A percentile compares a stretch with the other conserved stretches of the same genome.
phyloP scores from a whole-genome alignment of 306 rosid genomes.

The Ormosia emarginata region DNA sequence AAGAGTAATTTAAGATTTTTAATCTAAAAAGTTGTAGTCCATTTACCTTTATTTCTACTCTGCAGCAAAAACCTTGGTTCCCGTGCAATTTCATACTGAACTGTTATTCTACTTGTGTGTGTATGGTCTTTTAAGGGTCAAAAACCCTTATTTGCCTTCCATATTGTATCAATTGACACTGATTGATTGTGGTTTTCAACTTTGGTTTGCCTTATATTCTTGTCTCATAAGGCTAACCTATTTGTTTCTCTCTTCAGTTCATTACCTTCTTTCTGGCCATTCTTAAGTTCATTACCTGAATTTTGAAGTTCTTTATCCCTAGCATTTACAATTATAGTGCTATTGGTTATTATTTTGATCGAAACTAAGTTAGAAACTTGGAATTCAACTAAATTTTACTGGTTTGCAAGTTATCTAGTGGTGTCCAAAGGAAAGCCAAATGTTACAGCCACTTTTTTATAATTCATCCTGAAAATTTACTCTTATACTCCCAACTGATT shows the following conservation, averaged over 20 bases:
- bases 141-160: neutral
- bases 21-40: neutral
- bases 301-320: neutral
- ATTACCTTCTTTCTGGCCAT: neutral
- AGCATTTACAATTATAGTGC: neutral
- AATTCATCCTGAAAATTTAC: neutral
- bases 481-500: neutral
- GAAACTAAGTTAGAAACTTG: neutral
- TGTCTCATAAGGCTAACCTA: neutral
- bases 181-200: neutral
- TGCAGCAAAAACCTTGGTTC: neutral
- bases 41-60: neutral
- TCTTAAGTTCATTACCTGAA: neutral
- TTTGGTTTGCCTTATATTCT: neutral
- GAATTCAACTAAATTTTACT: neutral
- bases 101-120: neutral
- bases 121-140: neutral
- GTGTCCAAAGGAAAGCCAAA: neutral
- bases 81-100: neutral
- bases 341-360: neutral
- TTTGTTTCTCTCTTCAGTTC: neutral
- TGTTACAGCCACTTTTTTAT: neutral
- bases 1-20: neutral
- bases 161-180: neutral
- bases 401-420: neutral